A percentile compares a stretch with the other conserved stretches of the same genome.
phyloP scores from a whole-genome alignment of 2,329 filamentous ascomycete genomes.

The Claviceps digitariae region DNA sequence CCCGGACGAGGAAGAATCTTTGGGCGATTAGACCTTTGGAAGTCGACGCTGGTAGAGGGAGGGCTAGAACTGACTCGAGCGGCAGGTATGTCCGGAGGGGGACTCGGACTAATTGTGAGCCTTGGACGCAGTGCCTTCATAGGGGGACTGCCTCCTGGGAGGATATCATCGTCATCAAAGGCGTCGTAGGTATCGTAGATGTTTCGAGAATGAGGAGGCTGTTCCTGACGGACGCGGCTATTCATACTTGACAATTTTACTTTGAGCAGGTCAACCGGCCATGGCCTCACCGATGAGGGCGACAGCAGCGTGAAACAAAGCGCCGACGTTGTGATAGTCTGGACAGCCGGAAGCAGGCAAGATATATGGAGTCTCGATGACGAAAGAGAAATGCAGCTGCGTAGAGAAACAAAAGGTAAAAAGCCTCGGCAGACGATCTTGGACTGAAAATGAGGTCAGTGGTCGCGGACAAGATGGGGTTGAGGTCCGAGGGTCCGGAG shows the following conservation, averaged over 20 bases:
- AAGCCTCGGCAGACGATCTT: background rate
- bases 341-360: background rate
- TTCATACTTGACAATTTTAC: slow-evolving; percentile 24
- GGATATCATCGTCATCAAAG: background rate
- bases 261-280: slow-evolving; percentile 19
- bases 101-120: slow-evolving; percentile 19
- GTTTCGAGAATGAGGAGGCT: slow-evolving; percentile 19
- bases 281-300: slow-evolving; percentile 13
- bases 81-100: slow-evolving; percentile 22
- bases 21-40: slow-evolving; percentile 36
- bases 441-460: background rate
- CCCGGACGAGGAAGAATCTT: slow-evolving; percentile 44
- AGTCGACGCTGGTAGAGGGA: slow-evolving; percentile 19
- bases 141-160: slow-evolving; percentile 27
- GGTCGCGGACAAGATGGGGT: background rate
- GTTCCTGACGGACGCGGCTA: slow-evolving; percentile 23
- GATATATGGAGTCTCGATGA: background rate
- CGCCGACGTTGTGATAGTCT: background rate
- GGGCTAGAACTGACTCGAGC: slow-evolving; percentile 22
- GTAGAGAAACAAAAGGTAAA: background rate
- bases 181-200: slow-evolving; percentile 32
- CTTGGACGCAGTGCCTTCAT: slow-evolving; percentile 21
- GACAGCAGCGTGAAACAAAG: slow-evolving; percentile 7
- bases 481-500: background rate
- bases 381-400: background rate